Evolutionary conservation across 495 filamentous ascomycete species (phyloP), one percentile per base, ranked within the genome.

Genomic region (Achaetomiella virescens): DNA sequence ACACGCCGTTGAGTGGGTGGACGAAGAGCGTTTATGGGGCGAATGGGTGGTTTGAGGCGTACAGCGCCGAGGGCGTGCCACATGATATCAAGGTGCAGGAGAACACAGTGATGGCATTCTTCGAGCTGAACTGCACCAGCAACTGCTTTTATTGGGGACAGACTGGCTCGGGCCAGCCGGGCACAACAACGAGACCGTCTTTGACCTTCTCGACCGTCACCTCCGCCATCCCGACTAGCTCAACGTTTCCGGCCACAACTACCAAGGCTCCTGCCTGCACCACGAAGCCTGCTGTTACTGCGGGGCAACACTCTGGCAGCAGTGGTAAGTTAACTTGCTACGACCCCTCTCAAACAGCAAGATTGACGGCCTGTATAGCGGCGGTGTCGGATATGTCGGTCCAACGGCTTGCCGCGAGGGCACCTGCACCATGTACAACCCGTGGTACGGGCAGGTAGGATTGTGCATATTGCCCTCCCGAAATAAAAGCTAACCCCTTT

Each of bases 81-180:
- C 80, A 83, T 61, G 66, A 74, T 53, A 75, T 81, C 49, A 71
- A 67, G 50, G 75, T 77, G 15, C 73, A 79, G 57, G 77, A 74
- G 52, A 61, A 66, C 14, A 68, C 67, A 2, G 77, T 74, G n/a
- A 63, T 81, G 67, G 64, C 70, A 14, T 81, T 78, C 70, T 81
- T 81, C 62, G 70, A 72, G 52, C 60, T 77, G 31, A 57, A 62
- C 14, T 71, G 71, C 50, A 68, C 56, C 7, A 33, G 37, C 9
- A 60, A 44, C 4, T 75, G 72, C 55, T 77, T 77, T 29, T 52
- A 52, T 47, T 75, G 74, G 74, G 74, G 74, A 5, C 44, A 72
- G 53, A 62, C 63, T 0, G 42, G 62, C 25, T 15, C 54, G 44
- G 41, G 25, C 36, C 44, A 31, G 31, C 17, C 33, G 15, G 21